These are phyloP conservation scores for Talaromyces wortmannii DNA, from an alignment of 495 filamentous ascomycete genomes.

Conservation along the genomic window DNA sequence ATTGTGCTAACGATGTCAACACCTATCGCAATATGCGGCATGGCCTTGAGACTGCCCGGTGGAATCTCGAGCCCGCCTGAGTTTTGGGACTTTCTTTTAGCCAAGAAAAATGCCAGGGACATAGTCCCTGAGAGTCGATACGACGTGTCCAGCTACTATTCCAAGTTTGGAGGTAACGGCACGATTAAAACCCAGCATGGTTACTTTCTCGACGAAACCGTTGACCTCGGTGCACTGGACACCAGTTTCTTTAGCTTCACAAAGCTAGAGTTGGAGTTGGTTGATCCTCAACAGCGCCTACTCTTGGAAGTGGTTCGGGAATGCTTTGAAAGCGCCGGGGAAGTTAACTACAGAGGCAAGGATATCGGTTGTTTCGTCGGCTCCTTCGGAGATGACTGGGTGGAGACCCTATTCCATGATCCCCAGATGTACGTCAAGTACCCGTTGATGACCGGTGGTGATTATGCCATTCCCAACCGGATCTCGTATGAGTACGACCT, in stretches of 20 bases:
- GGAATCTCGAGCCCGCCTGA: constrained; percentile 18
- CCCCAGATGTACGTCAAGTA: too few species aligned
- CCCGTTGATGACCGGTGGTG: too few species aligned
- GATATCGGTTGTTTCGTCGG: constrained; percentile 42
- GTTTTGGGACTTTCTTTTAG: constrained; percentile 32
- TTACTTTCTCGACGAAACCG: constrained; percentile 47
- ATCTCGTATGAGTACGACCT: constrained; percentile 27
- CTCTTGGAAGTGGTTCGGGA: constrained; percentile 45
- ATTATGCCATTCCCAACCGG: constrained; percentile 24
- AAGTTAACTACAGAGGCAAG: constrained; percentile 33
- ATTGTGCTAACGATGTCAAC: too few species aligned
- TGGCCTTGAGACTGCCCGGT: constrained; percentile 41
- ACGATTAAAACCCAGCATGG: constrained; percentile 27
- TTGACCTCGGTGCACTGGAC: constrained; percentile 18
- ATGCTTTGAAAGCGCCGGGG: constrained; percentile 35
- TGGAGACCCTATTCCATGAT: constrained; percentile 11
- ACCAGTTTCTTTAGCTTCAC: constrained; percentile 28
- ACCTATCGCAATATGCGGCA: too few species aligned
- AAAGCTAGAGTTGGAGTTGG: constrained; percentile 32
- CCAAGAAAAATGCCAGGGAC: constrained; percentile 24
- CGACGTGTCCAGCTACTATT: constrained; percentile 21
- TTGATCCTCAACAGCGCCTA: constrained; percentile 52
- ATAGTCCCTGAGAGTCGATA: constrained; percentile 25
- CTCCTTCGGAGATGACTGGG: constrained; percentile 28
- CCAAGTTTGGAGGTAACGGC: constrained; percentile 7